Evolutionary conservation across 139 green algal species (phyloP).

Genomic region (Haematococcus lacustris): DNA sequence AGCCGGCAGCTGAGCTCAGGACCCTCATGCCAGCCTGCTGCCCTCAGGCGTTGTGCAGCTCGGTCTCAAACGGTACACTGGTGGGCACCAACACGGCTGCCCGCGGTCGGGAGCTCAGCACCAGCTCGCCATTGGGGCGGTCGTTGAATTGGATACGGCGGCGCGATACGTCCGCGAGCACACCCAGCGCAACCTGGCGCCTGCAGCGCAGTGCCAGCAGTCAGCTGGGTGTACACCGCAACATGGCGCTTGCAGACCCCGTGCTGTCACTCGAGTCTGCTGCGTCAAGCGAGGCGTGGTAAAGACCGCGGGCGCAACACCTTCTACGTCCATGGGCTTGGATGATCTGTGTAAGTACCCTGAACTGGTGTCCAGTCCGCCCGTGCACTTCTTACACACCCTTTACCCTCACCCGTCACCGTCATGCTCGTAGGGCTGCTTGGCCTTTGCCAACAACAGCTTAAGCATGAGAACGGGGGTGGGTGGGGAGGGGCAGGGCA

Average conservation of each 20-base stretch:
- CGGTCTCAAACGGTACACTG: constrained; percentile 26
- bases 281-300: neutral
- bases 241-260: neutral
- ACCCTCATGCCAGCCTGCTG: no score
- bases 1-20: no score
- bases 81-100: constrained; percentile 47
- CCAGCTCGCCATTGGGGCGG: constrained; percentile 58
- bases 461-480: neutral
- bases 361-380: neutral
- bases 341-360: neutral
- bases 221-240: neutral
- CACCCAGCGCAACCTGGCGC: constrained; percentile 47
- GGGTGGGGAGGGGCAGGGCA: neutral
- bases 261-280: neutral
- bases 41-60: no score
- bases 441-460: neutral
- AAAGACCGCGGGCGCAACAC: neutral
- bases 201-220: neutral
- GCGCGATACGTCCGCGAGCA: constrained; percentile 29
- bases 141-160: constrained; percentile 65
- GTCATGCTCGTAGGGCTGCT: neutral
- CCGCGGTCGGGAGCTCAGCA: constrained; percentile 23
- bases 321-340: neutral
- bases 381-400: no score
- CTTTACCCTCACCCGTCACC: neutral